Evolutionary conservation across 139 green algal species (phyloP).

Genomic region (Closterium sp.): DNA sequence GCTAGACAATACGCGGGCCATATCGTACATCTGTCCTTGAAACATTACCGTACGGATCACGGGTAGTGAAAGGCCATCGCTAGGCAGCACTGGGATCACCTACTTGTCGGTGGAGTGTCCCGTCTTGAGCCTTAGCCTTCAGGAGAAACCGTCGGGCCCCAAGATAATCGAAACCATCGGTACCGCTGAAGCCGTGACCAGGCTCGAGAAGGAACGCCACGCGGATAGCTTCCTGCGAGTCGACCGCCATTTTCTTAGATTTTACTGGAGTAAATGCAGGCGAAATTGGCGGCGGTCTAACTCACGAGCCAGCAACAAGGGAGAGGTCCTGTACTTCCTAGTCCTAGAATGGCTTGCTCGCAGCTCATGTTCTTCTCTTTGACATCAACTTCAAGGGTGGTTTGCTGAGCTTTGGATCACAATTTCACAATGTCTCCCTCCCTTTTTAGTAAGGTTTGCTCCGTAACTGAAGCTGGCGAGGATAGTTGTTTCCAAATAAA

Average conservation of each 20-base stretch:
- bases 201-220: neutral
- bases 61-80: neutral
- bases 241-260: neutral
- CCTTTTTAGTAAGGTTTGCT: too few relatives aligned
- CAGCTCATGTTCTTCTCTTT: too few relatives aligned
- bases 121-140: neutral
- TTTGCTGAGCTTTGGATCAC: too few relatives aligned
- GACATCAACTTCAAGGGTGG: too few relatives aligned
- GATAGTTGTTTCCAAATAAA: too few relatives aligned
- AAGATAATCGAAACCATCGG: neutral
- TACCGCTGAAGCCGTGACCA: neutral
- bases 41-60: neutral
- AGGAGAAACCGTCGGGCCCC: neutral
- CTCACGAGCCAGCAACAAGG: neutral
- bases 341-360: too few relatives aligned
- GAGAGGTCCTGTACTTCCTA: too few relatives aligned
- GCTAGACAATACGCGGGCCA: neutral
- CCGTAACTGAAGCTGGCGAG: too few relatives aligned
- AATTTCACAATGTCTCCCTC: too few relatives aligned
- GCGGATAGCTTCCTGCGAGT: neutral
- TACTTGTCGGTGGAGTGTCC: neutral
- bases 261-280: neutral
- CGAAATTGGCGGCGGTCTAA: too few relatives aligned
- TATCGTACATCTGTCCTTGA: neutral
- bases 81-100: neutral